Evolutionary conservation across 371 early-diverging fungal genomes (phyloP).

Genomic region (Quaeritorhiza haematococci): DNA sequence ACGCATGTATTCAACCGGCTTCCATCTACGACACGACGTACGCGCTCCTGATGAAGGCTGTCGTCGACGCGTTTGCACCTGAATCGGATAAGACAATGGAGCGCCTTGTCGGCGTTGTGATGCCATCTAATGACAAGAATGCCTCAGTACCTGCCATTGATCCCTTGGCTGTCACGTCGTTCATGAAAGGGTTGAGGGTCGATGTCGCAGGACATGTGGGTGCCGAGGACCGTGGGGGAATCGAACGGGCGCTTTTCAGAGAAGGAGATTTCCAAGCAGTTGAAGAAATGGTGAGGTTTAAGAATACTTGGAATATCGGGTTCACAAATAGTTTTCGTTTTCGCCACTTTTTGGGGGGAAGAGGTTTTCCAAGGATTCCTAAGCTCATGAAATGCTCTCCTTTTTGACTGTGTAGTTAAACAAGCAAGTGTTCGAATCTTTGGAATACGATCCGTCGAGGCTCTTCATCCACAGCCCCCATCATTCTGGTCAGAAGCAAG

Average conservation of each 20-base stretch:
- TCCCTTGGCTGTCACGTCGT: constrained; percentile 14
- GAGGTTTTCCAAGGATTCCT: too few species aligned
- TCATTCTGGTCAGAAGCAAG: too few species aligned
- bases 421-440: too few species aligned
- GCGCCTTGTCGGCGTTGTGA: not conserved
- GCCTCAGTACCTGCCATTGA: constrained; percentile 11
- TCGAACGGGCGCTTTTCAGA: constrained; percentile 9
- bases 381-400: too few species aligned
- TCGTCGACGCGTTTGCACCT: constrained; percentile 42
- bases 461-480: not conserved
- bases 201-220: constrained; percentile 16
- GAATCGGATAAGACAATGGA: constrained; percentile 34
- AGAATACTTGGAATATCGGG: too few species aligned
- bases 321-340: too few species aligned
- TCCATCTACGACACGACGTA: constrained; percentile 63
- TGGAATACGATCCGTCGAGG: too few species aligned
- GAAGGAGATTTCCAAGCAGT: constrained; percentile 29
- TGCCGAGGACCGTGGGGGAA: constrained; percentile 28
- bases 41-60: constrained; percentile 43
- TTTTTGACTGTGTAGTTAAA: too few species aligned
- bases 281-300: constrained; percentile 29
- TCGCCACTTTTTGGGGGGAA: too few species aligned
- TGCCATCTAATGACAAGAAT: not conserved
- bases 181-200: constrained; percentile 15
- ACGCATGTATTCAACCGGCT: constrained; percentile 58